Evolutionary conservation across 2,329 filamentous ascomycete genomes (phyloP).

Genomic region (Neofusicoccum umdonicola): DNA sequence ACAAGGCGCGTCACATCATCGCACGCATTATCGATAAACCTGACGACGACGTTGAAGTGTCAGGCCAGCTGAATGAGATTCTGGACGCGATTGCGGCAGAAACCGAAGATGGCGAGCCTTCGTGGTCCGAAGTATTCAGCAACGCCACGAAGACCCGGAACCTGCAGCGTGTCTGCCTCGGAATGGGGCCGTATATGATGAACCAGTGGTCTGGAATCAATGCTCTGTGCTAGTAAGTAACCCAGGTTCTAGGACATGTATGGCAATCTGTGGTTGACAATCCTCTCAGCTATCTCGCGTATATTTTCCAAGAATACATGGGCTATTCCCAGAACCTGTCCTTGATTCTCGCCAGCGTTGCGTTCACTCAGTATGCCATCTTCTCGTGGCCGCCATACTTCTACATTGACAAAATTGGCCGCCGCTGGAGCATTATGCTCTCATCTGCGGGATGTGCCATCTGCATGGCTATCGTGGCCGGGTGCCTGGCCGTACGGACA

Average conservation of each 20-base stretch:
- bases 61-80: slow-evolving; percentile 61
- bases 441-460: slow-evolving; percentile 32
- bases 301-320: slow-evolving; percentile 29
- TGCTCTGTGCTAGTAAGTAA: neutral
- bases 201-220: slow-evolving; percentile 29
- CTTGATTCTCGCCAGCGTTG: slow-evolving; percentile 30
- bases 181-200: slow-evolving; percentile 38
- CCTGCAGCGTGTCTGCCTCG: slow-evolving; percentile 36
- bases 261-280: neutral
- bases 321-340: slow-evolving; percentile 27
- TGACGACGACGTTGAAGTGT: slow-evolving; percentile 54
- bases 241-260: fast-evolving
- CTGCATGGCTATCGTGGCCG: slow-evolving; percentile 36
- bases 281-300: slow-evolving; percentile 27
- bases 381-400: slow-evolving; percentile 33
- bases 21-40: slow-evolving; percentile 47
- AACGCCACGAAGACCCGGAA: slow-evolving; percentile 36
- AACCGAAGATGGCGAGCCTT: slow-evolving; percentile 28
- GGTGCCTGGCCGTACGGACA: slow-evolving; percentile 27
- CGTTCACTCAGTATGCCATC: slow-evolving; percentile 32
- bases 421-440: slow-evolving; percentile 28
- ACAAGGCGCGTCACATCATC: slow-evolving; percentile 50
- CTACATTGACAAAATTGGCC: slow-evolving; percentile 31
- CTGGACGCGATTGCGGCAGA: slow-evolving; percentile 46
- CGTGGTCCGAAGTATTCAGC: slow-evolving; percentile 37